Evolutionary conservation across 208 protist genomes (phyloP).

Genomic region (Crithidia brevicula): DNA sequence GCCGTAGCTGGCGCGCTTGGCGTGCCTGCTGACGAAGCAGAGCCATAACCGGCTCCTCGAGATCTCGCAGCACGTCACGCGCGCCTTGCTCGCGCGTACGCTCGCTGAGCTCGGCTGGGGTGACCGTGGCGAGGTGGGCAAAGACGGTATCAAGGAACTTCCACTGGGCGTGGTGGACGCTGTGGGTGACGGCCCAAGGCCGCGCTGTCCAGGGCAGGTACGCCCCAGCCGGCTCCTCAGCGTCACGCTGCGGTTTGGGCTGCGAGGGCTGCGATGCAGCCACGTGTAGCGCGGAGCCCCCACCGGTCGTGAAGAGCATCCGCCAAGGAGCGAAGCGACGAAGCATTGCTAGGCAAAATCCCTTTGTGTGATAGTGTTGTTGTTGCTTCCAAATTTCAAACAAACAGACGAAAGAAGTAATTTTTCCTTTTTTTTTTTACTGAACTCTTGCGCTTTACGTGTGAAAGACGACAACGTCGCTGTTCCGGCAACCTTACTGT

Average conservation of each 20-base stretch:
- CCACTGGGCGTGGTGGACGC: conserved; percentile 50
- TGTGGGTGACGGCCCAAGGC: conserved; percentile 54
- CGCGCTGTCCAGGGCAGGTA: conserved; percentile 73
- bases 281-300: conserved; percentile 6
- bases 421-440: no score
- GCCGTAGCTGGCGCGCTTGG: conserved; percentile 1
- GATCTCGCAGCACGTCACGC: conserved; percentile 50
- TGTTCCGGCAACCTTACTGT: no score
- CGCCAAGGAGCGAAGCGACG: not conserved
- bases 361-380: no score
- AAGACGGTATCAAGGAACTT: conserved; percentile 63
- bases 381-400: not conserved
- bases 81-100: conserved; percentile 42
- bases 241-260: not conserved
- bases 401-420: no score
- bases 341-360: no score
- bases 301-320: not conserved
- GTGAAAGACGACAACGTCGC: no score
- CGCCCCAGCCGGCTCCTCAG: conserved; percentile 12
- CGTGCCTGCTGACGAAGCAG: conserved; percentile 29
- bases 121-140: conserved; percentile 44
- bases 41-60: conserved; percentile 55
- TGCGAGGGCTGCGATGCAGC: not conserved
- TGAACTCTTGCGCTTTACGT: no score
- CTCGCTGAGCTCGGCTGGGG: conserved; percentile 37